phyloP scores from a whole-genome alignment of 108 stramenopile genomes.

The Cyclotella choctawhatcheeana region DNA sequence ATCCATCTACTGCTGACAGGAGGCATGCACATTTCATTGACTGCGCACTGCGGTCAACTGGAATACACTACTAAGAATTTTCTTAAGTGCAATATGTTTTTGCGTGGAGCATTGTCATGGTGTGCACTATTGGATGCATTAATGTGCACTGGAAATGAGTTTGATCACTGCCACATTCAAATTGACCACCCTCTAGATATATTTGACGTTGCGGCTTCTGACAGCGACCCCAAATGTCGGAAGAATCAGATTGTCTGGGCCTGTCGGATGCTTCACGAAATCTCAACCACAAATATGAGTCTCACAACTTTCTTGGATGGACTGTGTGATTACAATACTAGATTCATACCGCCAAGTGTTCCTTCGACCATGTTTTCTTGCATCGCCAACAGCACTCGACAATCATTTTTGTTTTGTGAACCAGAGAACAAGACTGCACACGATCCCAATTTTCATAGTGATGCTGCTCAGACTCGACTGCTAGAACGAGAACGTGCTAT shows the following conservation, averaged over 20 bases:
- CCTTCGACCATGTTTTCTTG: constrained; percentile 9
- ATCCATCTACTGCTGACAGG: constrained; percentile 44
- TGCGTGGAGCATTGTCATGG: constrained; percentile 47
- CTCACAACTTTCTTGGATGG: constrained; percentile 27
- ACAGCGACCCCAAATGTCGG: constrained; percentile 25
- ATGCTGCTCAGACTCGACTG: neutral
- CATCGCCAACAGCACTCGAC: constrained; percentile 1
- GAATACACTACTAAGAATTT: constrained; percentile 37
- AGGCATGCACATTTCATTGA: constrained; percentile 38
- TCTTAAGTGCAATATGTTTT: constrained; percentile 44
- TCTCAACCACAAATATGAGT: constrained; percentile 9
- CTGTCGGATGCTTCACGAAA: constrained; percentile 36
- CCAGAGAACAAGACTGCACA: constrained; percentile 9
- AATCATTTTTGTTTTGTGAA: constrained; percentile 29
- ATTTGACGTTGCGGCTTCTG: constrained; percentile 11
- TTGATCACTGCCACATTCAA: constrained; percentile 7
- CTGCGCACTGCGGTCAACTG: constrained; percentile 16
- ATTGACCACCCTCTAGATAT: constrained; percentile 29
- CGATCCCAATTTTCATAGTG: neutral
- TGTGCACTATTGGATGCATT: constrained; percentile 43
- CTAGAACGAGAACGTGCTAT: constrained; percentile 20
- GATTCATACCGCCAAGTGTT: constrained; percentile 19
- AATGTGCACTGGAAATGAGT: constrained; percentile 31
- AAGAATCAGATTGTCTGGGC: constrained; percentile 35
- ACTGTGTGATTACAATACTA: constrained; percentile 27